Base-by-base conservation (phyloP, 2,329 filamentous ascomycete species). In the Fusarium abutilonis region DNA sequence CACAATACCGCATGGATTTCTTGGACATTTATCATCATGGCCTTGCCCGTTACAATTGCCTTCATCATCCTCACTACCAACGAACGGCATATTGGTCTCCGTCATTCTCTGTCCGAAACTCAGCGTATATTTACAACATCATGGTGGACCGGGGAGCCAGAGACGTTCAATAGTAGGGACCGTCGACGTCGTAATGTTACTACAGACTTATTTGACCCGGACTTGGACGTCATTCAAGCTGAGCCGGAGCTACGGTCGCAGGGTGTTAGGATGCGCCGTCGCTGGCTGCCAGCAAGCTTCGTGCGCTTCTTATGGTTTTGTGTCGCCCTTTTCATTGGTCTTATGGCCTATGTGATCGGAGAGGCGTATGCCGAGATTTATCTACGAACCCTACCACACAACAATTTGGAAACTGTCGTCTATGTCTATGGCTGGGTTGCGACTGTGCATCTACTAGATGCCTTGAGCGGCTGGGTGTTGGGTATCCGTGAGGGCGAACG, bases 401-500 rank as follows among this genome's bases (percentile, higher is more conserved):
- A 83, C 74, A 89, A 82, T 57, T 78, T 87, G 62, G 86, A 89
- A 72, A 89, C 87, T 0, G 83, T 90, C 48, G 79, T 88, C 10
- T 90, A 90, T 69, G 87, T 90, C 44, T 90, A 89, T 72, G 87
- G 86, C 45, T 90, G 87, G 87, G 85, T 89, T 9, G 79, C 83
- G 28, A 89, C 86, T 2, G 86, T 90, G 9, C 84, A 89, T 59
- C 74, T 89, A 21, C 77, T 90, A 8, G 87, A 90, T 69, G 83
- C 82, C 3, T 75, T 89, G 54, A 88, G 86, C 0, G 87, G 86
- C 2, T 90, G 86, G 85, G 87, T 89, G 43, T 74, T 90, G 35
- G 87, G 87, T 40, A 86, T 84, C 35, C 84, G 82, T 48, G 85
- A 89, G 65, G 87, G 87, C 43, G 85, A 89, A 71, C 79, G 87